These are phyloP conservation scores for Trametes sanguinea DNA, from an alignment of 768 basidiomycete genomes.

Conservation along the genomic window DNA sequence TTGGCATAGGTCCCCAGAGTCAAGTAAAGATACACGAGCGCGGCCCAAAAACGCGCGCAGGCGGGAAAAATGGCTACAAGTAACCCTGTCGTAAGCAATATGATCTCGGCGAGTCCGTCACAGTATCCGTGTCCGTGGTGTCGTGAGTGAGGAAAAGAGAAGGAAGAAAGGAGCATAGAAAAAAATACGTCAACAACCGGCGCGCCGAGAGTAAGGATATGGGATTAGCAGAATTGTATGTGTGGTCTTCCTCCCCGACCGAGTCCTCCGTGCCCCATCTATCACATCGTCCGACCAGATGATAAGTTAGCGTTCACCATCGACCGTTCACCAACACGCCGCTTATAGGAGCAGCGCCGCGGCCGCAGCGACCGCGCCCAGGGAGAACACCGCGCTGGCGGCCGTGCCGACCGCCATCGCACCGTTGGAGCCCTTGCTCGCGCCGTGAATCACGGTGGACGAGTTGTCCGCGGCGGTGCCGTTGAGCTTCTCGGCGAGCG, in stretches of 20 bases:
- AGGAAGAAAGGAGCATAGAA: background rate
- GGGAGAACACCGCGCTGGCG: slow-evolving; percentile 23
- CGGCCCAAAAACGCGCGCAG: background rate
- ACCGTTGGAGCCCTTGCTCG: slow-evolving; percentile 9
- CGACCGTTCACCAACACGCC: background rate
- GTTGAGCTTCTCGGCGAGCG: slow-evolving; percentile 54
- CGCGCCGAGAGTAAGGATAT: slow-evolving; percentile 3
- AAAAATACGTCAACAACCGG: background rate
- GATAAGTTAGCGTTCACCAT: background rate
- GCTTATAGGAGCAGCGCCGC: slow-evolving; percentile 27
- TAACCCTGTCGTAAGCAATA: background rate
- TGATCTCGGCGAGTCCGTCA: slow-evolving; percentile 13
- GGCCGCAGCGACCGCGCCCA: slow-evolving; percentile 27
- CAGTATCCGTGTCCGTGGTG: background rate
- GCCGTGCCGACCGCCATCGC: slow-evolving; percentile 10
- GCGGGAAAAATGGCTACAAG: background rate
- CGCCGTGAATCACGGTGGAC: too few species aligned
- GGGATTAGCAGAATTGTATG: background rate
- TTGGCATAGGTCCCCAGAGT: background rate
- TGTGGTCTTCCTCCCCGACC: background rate
- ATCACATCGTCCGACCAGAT: background rate
- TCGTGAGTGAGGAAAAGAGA: slow-evolving; percentile 9
- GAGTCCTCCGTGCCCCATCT: background rate
- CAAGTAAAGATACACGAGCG: background rate
- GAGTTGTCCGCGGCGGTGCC: slow-evolving; percentile 34